Evolutionary conservation across 2,329 filamentous ascomycete species (phyloP).

Genomic region (Diplodia intermedia): DNA sequence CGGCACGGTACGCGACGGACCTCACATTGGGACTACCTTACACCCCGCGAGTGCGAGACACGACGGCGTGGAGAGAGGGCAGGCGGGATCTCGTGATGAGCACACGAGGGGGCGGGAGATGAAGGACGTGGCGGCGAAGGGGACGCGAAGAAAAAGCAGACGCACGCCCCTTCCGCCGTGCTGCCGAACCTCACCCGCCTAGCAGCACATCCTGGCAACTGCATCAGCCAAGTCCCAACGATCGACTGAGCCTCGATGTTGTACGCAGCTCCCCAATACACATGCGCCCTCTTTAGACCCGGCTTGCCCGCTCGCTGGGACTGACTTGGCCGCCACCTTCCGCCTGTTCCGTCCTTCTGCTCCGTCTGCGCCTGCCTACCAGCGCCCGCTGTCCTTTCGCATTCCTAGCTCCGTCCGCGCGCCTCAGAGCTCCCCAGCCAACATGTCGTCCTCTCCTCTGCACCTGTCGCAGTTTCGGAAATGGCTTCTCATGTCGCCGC

Average conservation of each 20-base stretch:
- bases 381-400: background rate
- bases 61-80: conserved; percentile 10
- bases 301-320: background rate
- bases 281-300: conserved; percentile 14
- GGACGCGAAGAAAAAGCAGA: conserved; percentile 20
- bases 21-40: conserved; percentile 30
- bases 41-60: conserved; percentile 21
- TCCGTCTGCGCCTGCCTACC: background rate
- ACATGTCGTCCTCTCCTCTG: conserved; percentile 52
- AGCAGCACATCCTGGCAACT: conserved; percentile 18
- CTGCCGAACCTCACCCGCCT: conserved; percentile 11
- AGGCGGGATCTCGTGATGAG: conserved; percentile 22
- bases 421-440: conserved; percentile 15
- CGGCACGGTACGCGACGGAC: conserved; percentile 16
- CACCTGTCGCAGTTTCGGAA: conserved; percentile 68
- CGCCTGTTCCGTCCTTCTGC: background rate
- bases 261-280: conserved; percentile 21
- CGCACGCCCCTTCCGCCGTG: conserved; percentile 9
- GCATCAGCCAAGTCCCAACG: conserved; percentile 28
- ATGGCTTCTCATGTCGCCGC: conserved; percentile 88
- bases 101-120: background rate
- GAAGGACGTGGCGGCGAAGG: conserved; percentile 9
- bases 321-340: background rate
- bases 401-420: conserved; percentile 21
- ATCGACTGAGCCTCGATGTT: conserved; percentile 26